A percentile compares a stretch with the other conserved stretches of the same genome.
Evolutionary conservation across 1,139 yeast species (phyloP).

Genomic region (Candida anutae): DNA sequence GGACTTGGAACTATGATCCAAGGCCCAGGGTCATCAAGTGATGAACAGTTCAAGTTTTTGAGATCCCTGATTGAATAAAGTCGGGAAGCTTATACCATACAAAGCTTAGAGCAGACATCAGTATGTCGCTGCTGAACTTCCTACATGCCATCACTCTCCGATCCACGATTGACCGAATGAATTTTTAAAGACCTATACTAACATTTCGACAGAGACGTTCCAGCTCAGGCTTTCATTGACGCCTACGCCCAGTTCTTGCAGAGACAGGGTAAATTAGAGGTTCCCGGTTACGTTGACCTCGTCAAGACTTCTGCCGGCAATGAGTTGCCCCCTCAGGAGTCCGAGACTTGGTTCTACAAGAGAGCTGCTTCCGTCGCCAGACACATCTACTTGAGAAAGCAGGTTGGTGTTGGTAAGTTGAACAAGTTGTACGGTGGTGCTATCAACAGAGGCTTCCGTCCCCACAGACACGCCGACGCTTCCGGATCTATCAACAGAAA

Average conservation of each 20-base stretch:
- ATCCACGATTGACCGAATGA: too few relatives aligned
- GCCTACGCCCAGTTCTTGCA: slow-evolving; percentile 99
- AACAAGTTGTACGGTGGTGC: slow-evolving; percentile 99
- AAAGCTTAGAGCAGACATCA: too few relatives aligned
- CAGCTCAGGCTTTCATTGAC: slow-evolving; percentile 99
- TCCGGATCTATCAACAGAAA: slow-evolving; percentile 99
- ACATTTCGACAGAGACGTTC: slow-evolving; percentile 80
- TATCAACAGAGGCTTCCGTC: slow-evolving; percentile 98
- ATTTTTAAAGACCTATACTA: too few relatives aligned
- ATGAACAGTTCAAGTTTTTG: too few relatives aligned
- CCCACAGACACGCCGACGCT: slow-evolving; percentile 98
- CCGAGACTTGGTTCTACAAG: slow-evolving; percentile 99
- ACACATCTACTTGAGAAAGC: slow-evolving; percentile 99
- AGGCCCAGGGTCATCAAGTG: too few relatives aligned
- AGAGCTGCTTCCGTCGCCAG: slow-evolving; percentile 99
- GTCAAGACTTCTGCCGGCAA: slow-evolving; percentile 99
- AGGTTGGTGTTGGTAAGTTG: slow-evolving; percentile 98
- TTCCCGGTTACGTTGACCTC: slow-evolving; percentile 99
- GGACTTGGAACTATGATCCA: too few relatives aligned
- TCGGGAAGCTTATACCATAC: too few relatives aligned
- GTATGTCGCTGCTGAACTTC: too few relatives aligned
- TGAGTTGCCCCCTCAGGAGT: slow-evolving; percentile 99
- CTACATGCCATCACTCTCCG: too few relatives aligned
- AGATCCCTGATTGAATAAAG: too few relatives aligned
- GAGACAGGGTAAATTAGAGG: slow-evolving; percentile 99